Evolutionary conservation across 257 asterid species (phyloP), one percentile per base, ranked within the genome.

Genomic region (Jacaranda copaia): DNA sequence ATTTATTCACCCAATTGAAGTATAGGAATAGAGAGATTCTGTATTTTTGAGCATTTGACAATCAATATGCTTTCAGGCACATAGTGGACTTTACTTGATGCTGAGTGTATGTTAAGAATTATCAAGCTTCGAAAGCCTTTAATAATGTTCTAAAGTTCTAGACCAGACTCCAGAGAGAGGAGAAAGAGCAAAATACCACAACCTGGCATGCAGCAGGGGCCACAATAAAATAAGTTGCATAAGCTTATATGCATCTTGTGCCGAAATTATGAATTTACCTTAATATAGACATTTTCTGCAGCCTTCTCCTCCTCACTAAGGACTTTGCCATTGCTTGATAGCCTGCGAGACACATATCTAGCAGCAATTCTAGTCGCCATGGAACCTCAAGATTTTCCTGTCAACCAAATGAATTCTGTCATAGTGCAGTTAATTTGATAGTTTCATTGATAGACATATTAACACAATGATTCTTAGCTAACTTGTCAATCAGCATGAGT

Each of bases 221-320:
- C n/a, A 52, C 57, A 32, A 69, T 46, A 43, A 8, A 43, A 32
- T 61, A 15, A 62, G 62, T 43, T 55, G 65, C 59, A 68, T 14
- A 36, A 56, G 35, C 39, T 55, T 16, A 15, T 4, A 52, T n/a
- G 46, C 36, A 61, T 39, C 45, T n/a, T 25, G 20, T 43, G 67
- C 39, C 56, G 65, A 48, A 57, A 63, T 14, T 62, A 42, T n/a
- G 3, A 25, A 59, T 49, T 81, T 55, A 95, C 98, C 98, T 93
- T 93, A 75, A 95, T 93, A 84, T 88, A 95, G 81, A 95, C 75
- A 82, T 93, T 95, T 88, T 95, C 99, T 60, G 99, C 99, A 86
- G 99, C 99, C 89, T 87, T 90, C 85, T 93, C 99, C 88, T 95
- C 99, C 94, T 95, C 97, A 43, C 94, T 70, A 69, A 93, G 87